Evolutionary conservation across 2,329 filamentous ascomycete genomes (phyloP), one percentile per base, ranked within the genome.

Genomic region (Ophiostoma sp.): DNA sequence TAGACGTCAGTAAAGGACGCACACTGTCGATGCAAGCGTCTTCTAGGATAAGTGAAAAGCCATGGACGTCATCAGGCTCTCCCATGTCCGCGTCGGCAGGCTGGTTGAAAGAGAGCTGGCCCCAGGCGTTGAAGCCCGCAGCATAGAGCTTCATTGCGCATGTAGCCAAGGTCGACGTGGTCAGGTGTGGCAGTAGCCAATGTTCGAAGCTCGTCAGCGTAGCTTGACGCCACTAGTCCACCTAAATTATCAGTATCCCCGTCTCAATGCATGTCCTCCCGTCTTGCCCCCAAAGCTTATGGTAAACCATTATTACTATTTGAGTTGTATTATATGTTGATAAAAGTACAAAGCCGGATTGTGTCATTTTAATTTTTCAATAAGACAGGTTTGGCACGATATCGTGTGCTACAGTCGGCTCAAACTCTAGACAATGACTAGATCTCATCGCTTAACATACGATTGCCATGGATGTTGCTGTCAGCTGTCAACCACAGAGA

Each of bases 41-140:
- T 14, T 71, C 70, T 4, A 85, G 73, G 5, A 84, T 73, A 65
- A 77, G 77, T 60, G 75, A 76, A 70, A 87, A 87, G 1, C 73
- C 70, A 18, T 69, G 69, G 4, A 85, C 18, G 72, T 87, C 85
- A 4, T 79, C 75, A 4, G 81, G 79, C 55, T 84, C 60, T 14
- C 3, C 40, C 7, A 8, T 11, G 16, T 12, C 12, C 49, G 27
- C 80, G 60, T 49, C 1, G 3, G 5, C 55, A 2, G 52, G 14
- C 55, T 66, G 12, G 7, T 60, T 60, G 69, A 86, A 82, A 2
- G 74, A 71, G 16, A 87, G 78, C 72, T 88, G 85, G 68, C 77
- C 76, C 83, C 83, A 88, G 67, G 84, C 83, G 73, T 88, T 88
- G 76, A 85, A 83, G 55, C 86, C 86, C 2, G 82, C 72, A 58